Conservation (phyloP, 306 rosid genomes). For the Acacia confusa region DNA sequence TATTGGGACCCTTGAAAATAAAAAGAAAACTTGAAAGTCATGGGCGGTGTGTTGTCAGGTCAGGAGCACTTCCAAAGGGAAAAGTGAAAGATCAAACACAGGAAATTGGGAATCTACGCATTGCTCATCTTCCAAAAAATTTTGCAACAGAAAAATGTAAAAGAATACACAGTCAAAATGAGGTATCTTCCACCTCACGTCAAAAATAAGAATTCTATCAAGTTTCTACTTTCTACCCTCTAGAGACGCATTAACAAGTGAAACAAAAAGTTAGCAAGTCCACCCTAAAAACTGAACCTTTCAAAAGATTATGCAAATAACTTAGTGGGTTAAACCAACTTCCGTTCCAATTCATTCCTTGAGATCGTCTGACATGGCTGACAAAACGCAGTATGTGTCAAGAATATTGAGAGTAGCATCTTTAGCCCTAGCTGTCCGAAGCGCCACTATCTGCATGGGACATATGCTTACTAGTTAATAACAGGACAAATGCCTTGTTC, state of each 20-base stretch:
- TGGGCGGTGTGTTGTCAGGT: neutral
- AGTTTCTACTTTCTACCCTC: neutral
- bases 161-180: neutral
- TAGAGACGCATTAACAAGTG: conserved; percentile 18
- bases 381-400: conserved; percentile 85
- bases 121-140: neutral
- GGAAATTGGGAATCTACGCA: neutral
- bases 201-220: conserved; percentile 11
- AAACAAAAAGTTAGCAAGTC: conserved; percentile 22
- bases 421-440: conserved; percentile 69
- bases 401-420: conserved; percentile 84
- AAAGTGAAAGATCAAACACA: neutral
- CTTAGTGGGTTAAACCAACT: neutral
- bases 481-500: neutral
- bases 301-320: neutral
- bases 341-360: conserved; percentile 49
- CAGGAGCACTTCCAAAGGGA: neutral
- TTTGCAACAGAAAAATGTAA: neutral
- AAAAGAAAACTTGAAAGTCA: neutral
- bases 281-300: conserved; percentile 30
- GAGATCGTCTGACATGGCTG: conserved; percentile 90
- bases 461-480: neutral
- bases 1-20: neutral
- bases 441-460: conserved; percentile 73
- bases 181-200: conserved; percentile 30